These are phyloP conservation scores for Pachyrhizus erosus DNA, from an alignment of 306 rosid species.

Conservation along the genomic window DNA sequence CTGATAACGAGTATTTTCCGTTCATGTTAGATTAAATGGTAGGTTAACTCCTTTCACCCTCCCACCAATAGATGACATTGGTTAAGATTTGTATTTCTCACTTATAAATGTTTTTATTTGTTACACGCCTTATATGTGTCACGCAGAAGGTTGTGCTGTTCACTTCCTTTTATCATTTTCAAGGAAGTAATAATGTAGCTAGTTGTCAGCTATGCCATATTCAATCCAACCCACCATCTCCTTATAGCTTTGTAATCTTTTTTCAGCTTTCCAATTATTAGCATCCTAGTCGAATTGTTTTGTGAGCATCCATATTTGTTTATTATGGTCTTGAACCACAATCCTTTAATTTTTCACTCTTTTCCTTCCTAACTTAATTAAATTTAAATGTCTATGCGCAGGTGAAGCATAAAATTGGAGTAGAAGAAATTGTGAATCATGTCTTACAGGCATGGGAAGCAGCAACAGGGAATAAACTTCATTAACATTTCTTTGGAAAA, in stretches of 20 bases:
- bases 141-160: not conserved
- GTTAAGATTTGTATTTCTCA: not conserved
- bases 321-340: not conserved
- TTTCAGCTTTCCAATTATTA: not conserved
- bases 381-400: slow-evolving; percentile 37
- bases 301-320: not conserved
- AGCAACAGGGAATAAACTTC: slow-evolving; percentile 76
- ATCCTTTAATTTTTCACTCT: not conserved
- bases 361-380: not conserved
- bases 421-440: slow-evolving; percentile 77
- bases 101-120: not conserved
- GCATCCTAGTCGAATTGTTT: not conserved
- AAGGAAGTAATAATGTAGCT: not conserved
- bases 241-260: not conserved
- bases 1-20: not conserved
- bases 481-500: slow-evolving; percentile 38
- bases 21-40: not conserved
- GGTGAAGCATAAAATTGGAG: slow-evolving; percentile 89
- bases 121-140: not conserved
- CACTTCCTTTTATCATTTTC: not conserved
- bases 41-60: not conserved
- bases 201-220: not conserved
- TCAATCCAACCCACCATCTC: not conserved
- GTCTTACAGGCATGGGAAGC: slow-evolving; percentile 75
- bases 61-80: not conserved